Evolutionary conservation across 1,139 yeast genomes (phyloP).

Genomic region (Saccharomyces hybrid): DNA sequence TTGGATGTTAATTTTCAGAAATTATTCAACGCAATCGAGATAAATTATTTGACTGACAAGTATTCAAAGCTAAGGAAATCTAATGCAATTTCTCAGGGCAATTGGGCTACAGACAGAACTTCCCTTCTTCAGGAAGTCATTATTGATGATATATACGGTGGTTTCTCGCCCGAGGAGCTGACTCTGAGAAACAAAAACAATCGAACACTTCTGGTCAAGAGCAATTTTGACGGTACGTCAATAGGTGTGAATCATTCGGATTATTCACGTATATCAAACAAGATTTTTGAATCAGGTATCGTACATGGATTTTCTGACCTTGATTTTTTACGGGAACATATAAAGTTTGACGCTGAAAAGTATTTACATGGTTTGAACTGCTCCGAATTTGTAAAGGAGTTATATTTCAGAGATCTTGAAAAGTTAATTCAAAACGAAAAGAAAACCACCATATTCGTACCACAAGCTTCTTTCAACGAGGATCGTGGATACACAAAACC

Average conservation of each 20-base stretch:
- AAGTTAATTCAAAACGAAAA: conserved; percentile 56
- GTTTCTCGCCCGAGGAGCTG: conserved; percentile 8
- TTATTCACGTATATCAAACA: conserved; percentile 35
- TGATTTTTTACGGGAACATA: conserved; percentile 34
- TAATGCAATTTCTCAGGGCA: conserved; percentile 25
- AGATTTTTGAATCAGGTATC: conserved; percentile 51
- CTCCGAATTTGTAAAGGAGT: conserved; percentile 59
- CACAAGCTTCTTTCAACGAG: conserved; percentile 35
- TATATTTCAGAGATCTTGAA: conserved; percentile 54
- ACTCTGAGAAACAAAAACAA: conserved; percentile 23
- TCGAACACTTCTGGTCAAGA: conserved; percentile 23
- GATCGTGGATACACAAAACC: conserved; percentile 32
- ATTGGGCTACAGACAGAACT: conserved; percentile 30
- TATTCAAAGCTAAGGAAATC: conserved; percentile 12
- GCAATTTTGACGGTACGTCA: conserved; percentile 31
- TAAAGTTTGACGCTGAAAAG: conserved; percentile 59
- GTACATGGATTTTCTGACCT: conserved; percentile 47
- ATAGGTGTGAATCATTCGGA: conserved; percentile 26
- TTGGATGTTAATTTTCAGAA: conserved; percentile 34
- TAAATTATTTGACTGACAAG: conserved; percentile 38
- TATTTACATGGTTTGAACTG: conserved; percentile 65
- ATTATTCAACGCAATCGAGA: conserved; percentile 39
- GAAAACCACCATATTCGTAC: conserved; percentile 50
- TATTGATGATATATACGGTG: conserved; percentile 22
- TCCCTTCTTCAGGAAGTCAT: conserved; percentile 16